Evolutionary conservation across 306 rosid species (phyloP).

Genomic region (Vigna mungo): DNA sequence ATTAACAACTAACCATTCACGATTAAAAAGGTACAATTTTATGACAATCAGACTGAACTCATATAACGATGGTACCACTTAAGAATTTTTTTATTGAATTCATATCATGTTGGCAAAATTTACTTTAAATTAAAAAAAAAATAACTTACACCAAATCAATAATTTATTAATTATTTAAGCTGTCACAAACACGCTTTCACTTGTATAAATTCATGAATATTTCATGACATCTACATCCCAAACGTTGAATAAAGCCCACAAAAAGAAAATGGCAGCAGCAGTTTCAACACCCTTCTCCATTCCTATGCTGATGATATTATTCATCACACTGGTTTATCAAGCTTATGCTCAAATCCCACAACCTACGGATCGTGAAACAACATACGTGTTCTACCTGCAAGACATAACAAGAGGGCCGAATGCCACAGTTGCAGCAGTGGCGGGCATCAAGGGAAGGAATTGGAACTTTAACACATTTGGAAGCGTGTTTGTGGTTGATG

Average conservation of each 20-base stretch:
- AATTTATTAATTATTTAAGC: too few species aligned
- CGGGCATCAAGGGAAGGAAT: constrained; percentile 39
- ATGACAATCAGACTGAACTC: too few species aligned
- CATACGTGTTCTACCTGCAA: constrained; percentile 46
- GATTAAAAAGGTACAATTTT: too few species aligned
- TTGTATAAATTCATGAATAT: constrained; percentile 17
- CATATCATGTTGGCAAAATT: too few species aligned
- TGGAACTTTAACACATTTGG: constrained; percentile 53
- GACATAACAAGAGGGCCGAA: constrained; percentile 41
- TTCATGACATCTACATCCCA: too few species aligned
- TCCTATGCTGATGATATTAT: constrained; percentile 12
- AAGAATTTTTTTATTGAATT: too few species aligned
- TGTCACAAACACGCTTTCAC: not conserved
- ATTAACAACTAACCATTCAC: too few species aligned
- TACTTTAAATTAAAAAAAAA: too few species aligned
- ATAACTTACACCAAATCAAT: too few species aligned
- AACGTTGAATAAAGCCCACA: not conserved
- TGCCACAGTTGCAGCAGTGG: constrained; percentile 43
- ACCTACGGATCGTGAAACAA: constrained; percentile 7
- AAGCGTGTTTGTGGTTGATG: constrained; percentile 48
- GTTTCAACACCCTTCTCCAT: constrained; percentile 19
- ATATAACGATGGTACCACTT: too few species aligned
- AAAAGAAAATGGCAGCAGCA: constrained; percentile 13
- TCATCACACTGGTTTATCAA: not conserved
- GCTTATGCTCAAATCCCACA: not conserved